Evolutionary conservation across 495 filamentous ascomycete genomes (phyloP), one percentile per base, ranked within the genome.

Genomic region (Evernia prunastri): DNA sequence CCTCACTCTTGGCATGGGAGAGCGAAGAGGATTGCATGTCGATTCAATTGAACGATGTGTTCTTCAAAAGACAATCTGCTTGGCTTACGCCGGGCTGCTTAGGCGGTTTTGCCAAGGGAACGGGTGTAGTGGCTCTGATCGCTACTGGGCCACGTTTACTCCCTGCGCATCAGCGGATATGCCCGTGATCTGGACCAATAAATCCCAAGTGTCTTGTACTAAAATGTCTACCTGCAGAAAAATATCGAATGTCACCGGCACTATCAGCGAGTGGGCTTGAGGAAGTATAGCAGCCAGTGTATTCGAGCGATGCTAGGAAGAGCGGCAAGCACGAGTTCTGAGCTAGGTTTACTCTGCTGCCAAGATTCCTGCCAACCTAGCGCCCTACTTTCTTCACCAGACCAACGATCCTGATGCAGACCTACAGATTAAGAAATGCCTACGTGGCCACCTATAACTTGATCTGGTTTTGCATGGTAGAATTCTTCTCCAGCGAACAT

Each of bases 381-480:
- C n/a, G n/a, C n/a, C n/a, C n/a, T n/a, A n/a, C n/a, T n/a, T n/a
- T n/a, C n/a, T n/a, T n/a, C n/a, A n/a, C n/a, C n/a, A n/a, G n/a
- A n/a, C n/a, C n/a, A n/a, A n/a, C n/a, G n/a, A n/a, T n/a, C n/a
- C 7, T 9, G 25, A 23, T 49, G 11, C 10, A 49, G 7, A 25
- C 25, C 23, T n/a, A 9, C 45, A 25, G 10, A 7, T 7, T 9
- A 49, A 25, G 23, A 49, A 49, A 49, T 49, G 25, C 23, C 23
- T 3, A 8, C 12, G 23, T 11, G 23, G 23, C 45, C 25, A 27
- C 25, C 25, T 9, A 27, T 23, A 23, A 10, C 31, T 53, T 53
- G n/a, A 60, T 45, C 35, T 49, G 20, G 31, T 60, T 60, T 49
- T 37, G 29, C 18, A 60, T n/a, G 42, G 37, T 40, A 60, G 23